Evolutionary conservation across 176 grass and related monocot genomes (phyloP).

Genomic region (Elaeis guineensis): DNA sequence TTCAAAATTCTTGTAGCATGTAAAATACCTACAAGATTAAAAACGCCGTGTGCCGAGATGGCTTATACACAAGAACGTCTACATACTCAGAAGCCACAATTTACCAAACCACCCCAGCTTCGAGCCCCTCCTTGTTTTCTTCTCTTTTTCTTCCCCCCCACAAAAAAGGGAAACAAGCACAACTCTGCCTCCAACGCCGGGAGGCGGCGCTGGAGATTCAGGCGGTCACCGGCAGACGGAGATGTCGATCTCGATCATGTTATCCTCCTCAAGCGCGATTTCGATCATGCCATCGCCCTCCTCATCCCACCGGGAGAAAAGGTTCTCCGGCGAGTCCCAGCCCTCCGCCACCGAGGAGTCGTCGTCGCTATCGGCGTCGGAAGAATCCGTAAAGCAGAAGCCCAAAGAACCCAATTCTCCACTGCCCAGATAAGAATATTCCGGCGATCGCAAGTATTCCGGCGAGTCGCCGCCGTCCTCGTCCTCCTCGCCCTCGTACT

Average conservation of each 20-base stretch:
- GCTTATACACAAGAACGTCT: no score
- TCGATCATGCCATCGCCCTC: slow-evolving; percentile 26
- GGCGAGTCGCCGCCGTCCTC: slow-evolving; percentile 1
- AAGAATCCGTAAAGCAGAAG: slow-evolving; percentile 32
- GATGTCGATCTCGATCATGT: slow-evolving; percentile 79
- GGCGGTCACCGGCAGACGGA: slow-evolving; percentile 33
- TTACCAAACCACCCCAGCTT: no score
- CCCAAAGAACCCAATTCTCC: slow-evolving; percentile 34
- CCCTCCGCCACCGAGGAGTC: slow-evolving; percentile 3
- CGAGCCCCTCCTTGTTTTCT: no score
- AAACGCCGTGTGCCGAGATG: no score
- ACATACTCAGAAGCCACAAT: no score
- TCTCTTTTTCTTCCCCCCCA: no score
- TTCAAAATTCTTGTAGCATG: no score
- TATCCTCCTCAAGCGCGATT: slow-evolving; percentile 67
- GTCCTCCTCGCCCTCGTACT: slow-evolving; percentile 38
- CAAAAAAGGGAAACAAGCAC: no score
- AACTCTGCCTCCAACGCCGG: no score
- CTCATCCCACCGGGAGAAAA: not conserved
- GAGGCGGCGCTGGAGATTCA: no score
- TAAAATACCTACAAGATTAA: no score
- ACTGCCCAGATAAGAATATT: no score
- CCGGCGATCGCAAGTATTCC: slow-evolving; percentile 10
- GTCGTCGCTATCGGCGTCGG: slow-evolving; percentile 23
- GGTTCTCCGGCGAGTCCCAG: slow-evolving; percentile 6